Percentiles rank a stretch among this genome's conserved stretches.
Evolutionary conservation across 257 asterid genomes (phyloP).

Genomic region (Solanum okadae): DNA sequence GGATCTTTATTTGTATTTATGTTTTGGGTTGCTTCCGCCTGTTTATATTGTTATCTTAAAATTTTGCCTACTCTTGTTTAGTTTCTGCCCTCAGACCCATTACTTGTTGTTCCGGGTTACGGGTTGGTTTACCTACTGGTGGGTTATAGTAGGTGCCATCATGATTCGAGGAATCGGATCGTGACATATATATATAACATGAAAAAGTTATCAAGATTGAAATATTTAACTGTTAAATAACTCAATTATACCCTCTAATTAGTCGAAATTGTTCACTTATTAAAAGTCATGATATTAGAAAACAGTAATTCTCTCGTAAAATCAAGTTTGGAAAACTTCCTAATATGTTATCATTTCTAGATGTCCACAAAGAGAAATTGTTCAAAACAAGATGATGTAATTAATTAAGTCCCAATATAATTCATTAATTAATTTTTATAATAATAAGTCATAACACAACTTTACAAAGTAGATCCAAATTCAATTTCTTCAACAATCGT

Average conservation of each 20-base stretch:
- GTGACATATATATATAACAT: too few species aligned
- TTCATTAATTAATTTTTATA: not conserved
- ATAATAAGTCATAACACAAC: not conserved
- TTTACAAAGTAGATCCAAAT: not conserved
- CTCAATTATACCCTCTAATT: not conserved
- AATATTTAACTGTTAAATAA: not conserved
- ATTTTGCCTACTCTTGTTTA: too few species aligned
- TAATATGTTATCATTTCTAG: not conserved
- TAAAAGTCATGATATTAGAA: not conserved
- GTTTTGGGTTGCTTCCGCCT: too few species aligned
- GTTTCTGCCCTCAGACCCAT: too few species aligned
- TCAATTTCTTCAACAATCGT: not conserved
- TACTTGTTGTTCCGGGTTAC: too few species aligned
- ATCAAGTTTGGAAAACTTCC: not conserved
- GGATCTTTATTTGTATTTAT: too few species aligned
- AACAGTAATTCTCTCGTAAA: not conserved
- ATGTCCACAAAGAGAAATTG: not conserved
- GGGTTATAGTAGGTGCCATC: too few species aligned
- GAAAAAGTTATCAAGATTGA: not conserved
- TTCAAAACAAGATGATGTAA: not conserved
- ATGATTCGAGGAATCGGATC: too few species aligned
- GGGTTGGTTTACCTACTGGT: too few species aligned
- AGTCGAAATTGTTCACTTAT: not conserved
- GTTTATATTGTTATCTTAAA: too few species aligned
- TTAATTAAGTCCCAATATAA: not conserved